phyloP scores from a whole-genome alignment of 1,284 basidiomycete genomes.

The Cutaneotrichosporon daszewskae region DNA sequence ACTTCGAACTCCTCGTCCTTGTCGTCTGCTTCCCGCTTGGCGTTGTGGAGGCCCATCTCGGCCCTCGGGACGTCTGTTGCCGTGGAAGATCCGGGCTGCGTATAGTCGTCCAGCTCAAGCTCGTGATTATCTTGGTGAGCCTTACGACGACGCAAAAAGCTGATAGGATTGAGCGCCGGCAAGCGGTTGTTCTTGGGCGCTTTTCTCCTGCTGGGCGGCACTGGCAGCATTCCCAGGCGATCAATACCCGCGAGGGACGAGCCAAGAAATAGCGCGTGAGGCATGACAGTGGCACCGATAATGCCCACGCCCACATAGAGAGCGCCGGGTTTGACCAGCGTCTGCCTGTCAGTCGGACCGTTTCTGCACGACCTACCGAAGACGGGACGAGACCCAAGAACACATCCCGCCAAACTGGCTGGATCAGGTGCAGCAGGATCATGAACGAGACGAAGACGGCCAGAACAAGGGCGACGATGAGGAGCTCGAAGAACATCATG shows the following conservation, averaged over 20 bases:
- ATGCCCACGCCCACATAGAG: conserved; percentile 70
- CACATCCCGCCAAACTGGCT: conserved; percentile 68
- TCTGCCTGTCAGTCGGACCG: conserved; percentile 15
- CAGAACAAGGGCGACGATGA: conserved; percentile 64
- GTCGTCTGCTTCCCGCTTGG: conserved; percentile 24
- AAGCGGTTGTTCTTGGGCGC: conserved; percentile 8
- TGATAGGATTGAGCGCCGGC: conserved; percentile 20
- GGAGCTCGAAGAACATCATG: conserved; percentile 62
- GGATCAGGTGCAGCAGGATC: conserved; percentile 67
- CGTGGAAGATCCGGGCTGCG: background rate
- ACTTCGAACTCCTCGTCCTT: conserved; percentile 22
- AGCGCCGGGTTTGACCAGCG: conserved; percentile 47
- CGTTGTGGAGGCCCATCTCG: conserved; percentile 11
- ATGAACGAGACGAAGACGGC: conserved; percentile 76
- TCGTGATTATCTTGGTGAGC: background rate
- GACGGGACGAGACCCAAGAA: conserved; percentile 82
- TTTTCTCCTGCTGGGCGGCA: conserved; percentile 15
- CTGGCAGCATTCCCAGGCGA: conserved; percentile 49
- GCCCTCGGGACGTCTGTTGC: too few relatives aligned
- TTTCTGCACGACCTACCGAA: conserved; percentile 41
- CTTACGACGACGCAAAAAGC: conserved; percentile 2
- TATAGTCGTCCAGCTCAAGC: background rate
- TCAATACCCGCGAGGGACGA: conserved; percentile 78
- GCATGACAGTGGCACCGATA: conserved; percentile 69
- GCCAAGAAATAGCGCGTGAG: conserved; percentile 84